These are phyloP conservation scores for Phytophthora citricola DNA, from an alignment of 352 stramenopile species.

Conservation along the genomic window DNA sequence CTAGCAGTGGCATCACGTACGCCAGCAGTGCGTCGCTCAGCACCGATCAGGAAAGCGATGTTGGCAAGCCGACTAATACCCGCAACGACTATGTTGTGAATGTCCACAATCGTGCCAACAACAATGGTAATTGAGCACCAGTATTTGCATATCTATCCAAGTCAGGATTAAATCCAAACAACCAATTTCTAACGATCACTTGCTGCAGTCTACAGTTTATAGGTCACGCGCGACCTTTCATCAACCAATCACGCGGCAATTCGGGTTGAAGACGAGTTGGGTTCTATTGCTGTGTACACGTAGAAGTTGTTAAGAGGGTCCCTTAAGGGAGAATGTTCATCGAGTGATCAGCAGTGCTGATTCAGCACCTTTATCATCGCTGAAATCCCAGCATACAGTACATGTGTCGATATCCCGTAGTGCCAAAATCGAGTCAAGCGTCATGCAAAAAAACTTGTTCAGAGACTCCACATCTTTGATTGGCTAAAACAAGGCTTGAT, in stretches of 20 bases:
- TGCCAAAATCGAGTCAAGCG: too few species aligned
- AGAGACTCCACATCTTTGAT: conserved; percentile 2
- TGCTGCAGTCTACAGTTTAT: conserved; percentile 15
- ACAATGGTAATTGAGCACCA: conserved; percentile 28
- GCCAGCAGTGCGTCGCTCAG: conserved; percentile 28
- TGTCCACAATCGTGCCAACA: conserved; percentile 29
- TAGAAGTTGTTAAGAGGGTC: neutral
- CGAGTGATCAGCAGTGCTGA: neutral
- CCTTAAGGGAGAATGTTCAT: neutral
- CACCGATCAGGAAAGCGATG: conserved; percentile 22
- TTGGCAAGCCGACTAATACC: conserved; percentile 16
- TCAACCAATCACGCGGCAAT: conserved; percentile 1
- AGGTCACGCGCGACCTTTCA: conserved; percentile 2
- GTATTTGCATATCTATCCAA: conserved; percentile 17
- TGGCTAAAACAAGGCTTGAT: conserved; percentile 4
- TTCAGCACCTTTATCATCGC: too few species aligned
- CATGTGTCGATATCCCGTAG: too few species aligned
- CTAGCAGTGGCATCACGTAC: conserved; percentile 34
- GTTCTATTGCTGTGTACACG: conserved; percentile 1
- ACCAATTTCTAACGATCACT: conserved; percentile 17
- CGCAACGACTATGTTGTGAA: conserved; percentile 39
- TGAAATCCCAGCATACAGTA: too few species aligned
- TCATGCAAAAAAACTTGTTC: neutral
- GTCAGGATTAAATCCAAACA: conserved; percentile 13
- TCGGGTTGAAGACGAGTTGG: neutral